These are phyloP conservation scores for Nitzschia sp. DNA, from an alignment of 108 stramenopile species.

Conservation along the genomic window DNA sequence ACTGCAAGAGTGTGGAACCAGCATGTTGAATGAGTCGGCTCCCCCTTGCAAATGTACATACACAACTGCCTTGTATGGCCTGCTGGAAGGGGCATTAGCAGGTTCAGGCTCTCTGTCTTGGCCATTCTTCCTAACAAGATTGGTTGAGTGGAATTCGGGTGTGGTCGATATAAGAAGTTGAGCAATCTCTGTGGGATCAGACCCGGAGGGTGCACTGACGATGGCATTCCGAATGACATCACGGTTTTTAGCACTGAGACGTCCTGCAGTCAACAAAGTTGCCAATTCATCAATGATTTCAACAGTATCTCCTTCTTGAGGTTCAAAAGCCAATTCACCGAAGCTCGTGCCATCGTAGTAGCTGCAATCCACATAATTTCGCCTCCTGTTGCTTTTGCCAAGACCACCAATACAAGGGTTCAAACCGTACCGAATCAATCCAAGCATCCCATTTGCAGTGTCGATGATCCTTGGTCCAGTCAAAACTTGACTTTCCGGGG, in stretches of 20 bases:
- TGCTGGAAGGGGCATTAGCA: conserved; percentile 14
- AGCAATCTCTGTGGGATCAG: conserved; percentile 9
- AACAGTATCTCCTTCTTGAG: background rate
- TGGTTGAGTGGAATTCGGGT: conserved; percentile 60
- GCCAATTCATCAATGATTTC: conserved; percentile 56
- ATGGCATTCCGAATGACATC: conserved; percentile 3
- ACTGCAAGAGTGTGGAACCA: conserved; percentile 53
- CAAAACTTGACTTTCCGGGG: background rate
- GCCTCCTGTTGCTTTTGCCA: background rate
- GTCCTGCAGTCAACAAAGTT: conserved; percentile 21
- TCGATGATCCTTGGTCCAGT: background rate
- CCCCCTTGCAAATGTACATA: conserved; percentile 54
- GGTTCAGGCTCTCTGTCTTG: conserved; percentile 4
- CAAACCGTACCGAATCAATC: background rate
- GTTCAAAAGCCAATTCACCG: background rate
- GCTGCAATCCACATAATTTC: background rate
- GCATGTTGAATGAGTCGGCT: conserved; percentile 54
- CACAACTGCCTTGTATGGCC: conserved; percentile 56
- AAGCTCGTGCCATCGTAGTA: background rate
- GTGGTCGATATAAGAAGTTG: conserved; percentile 41
- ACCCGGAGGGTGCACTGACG: background rate
- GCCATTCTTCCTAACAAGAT: conserved; percentile 26
- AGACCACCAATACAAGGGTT: background rate
- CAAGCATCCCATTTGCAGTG: background rate
- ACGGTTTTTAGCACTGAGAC: conserved; percentile 10